Evolutionary conservation across 169 alveolate genomes (phyloP).

Genomic region (Blepharisma undulans): DNA sequence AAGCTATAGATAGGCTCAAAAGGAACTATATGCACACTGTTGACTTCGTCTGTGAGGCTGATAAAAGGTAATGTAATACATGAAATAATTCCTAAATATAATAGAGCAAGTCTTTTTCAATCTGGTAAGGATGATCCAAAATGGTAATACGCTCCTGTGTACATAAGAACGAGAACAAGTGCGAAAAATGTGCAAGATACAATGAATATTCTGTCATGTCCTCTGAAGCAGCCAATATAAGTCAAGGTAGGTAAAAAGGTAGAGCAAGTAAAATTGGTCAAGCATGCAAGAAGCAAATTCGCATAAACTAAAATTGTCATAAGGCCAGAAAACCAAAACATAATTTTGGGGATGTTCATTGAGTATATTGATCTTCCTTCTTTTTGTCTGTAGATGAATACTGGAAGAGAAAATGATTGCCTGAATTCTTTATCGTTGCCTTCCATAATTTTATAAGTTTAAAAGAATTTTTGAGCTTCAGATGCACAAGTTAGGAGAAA

Average conservation of each 20-base stretch:
- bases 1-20: not conserved
- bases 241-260: slow-evolving; percentile 6
- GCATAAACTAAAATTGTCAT: not conserved
- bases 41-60: slow-evolving; percentile 31
- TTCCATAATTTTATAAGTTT: not conserved
- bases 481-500: not conserved
- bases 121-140: not conserved
- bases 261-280: slow-evolving; percentile 21
- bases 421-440: not conserved
- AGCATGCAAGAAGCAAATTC: slow-evolving; percentile 22
- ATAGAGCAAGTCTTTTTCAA: not conserved
- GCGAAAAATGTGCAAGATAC: slow-evolving; percentile 25
- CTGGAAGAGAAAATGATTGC: not conserved
- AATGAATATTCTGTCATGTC: slow-evolving; percentile 41
- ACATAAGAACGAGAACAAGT: slow-evolving; percentile 2
- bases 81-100: not conserved
- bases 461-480: not conserved
- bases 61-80: slow-evolving; percentile 1
- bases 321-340: not conserved
- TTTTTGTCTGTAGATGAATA: not conserved
- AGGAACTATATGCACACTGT: not conserved
- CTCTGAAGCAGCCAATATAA: slow-evolving; percentile 43
- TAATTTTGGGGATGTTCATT: not conserved
- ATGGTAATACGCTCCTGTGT: not conserved
- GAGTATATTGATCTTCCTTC: not conserved